phyloP scores from a whole-genome alignment of 2,329 filamentous ascomycete species.

The Fusarium illudens region DNA sequence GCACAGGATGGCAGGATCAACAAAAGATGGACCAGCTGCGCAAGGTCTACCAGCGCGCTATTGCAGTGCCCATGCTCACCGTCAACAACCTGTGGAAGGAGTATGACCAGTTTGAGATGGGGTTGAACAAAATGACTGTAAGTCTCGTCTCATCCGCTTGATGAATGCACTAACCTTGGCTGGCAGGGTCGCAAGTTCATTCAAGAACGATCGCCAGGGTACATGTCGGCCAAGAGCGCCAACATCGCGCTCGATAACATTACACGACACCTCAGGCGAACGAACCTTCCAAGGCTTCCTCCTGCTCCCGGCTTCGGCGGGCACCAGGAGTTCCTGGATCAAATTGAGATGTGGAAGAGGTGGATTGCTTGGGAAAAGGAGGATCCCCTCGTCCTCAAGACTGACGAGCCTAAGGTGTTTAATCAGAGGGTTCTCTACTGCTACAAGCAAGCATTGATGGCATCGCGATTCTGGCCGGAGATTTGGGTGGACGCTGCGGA shows the following conservation, averaged over 20 bases:
- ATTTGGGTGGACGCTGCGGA: constrained; percentile 96
- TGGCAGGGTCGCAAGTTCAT: constrained; percentile 87
- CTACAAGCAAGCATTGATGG: constrained; percentile 94
- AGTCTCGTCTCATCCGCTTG: constrained; percentile 40
- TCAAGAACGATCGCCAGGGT: constrained; percentile 89
- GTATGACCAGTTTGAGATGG: constrained; percentile 96
- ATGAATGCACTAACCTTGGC: constrained; percentile 31
- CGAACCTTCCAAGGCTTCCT: constrained; percentile 81
- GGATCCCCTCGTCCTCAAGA: constrained; percentile 85
- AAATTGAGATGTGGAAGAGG: constrained; percentile 88
- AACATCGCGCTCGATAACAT: constrained; percentile 92
- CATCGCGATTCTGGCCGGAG: constrained; percentile 91
- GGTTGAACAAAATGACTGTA: constrained; percentile 90
- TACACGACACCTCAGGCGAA: constrained; percentile 77
- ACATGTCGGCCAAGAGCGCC: constrained; percentile 95
- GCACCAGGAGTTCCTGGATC: constrained; percentile 81
- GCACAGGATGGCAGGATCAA: constrained; percentile 91
- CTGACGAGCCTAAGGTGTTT: constrained; percentile 79
- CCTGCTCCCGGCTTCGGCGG: constrained; percentile 88
- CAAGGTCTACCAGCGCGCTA: constrained; percentile 90
- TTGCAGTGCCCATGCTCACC: constrained; percentile 84
- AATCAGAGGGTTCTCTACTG: constrained; percentile 85
- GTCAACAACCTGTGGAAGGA: constrained; percentile 94
- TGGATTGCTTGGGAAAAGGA: constrained; percentile 98
- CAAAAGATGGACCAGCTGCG: constrained; percentile 96